Percentiles rank a stretch among this genome's conserved stretches.
phyloP scores from a whole-genome alignment of 2,329 filamentous ascomycete species.

The Immersiporthe knoxdaviesiana region DNA sequence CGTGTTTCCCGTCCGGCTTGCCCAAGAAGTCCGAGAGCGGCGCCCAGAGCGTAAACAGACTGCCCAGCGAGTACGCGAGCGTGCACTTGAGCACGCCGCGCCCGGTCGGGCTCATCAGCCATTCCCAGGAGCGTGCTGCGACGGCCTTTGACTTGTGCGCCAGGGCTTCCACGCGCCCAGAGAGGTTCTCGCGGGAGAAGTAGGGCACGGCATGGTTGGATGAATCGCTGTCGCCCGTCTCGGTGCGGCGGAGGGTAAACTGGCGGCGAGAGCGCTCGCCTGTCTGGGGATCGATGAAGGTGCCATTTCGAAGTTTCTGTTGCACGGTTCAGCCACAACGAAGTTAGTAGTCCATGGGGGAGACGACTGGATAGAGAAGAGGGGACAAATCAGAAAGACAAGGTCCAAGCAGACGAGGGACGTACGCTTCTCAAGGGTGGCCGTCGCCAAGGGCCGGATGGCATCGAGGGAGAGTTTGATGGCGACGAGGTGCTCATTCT shows the following conservation, averaged over 20 bases:
- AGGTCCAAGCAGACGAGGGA: slow-evolving; percentile 11
- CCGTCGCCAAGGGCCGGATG: slow-evolving; percentile 33
- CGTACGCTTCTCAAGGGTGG: slow-evolving; percentile 52
- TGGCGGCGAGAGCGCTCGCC: slow-evolving; percentile 81
- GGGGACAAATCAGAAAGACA: background rate
- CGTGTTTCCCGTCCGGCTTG: slow-evolving; percentile 86
- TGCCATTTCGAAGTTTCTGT: slow-evolving; percentile 79
- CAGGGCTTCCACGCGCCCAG: slow-evolving; percentile 41
- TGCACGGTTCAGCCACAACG: slow-evolving; percentile 8
- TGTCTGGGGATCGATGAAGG: slow-evolving; percentile 83
- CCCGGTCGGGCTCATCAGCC: slow-evolving; percentile 72
- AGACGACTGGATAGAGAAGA: background rate
- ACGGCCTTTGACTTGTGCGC: slow-evolving; percentile 44
- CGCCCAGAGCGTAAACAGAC: slow-evolving; percentile 81
- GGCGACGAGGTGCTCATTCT: slow-evolving; percentile 41
- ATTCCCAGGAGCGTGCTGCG: slow-evolving; percentile 54
- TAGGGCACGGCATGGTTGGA: slow-evolving; percentile 41
- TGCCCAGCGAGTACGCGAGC: slow-evolving; percentile 84
- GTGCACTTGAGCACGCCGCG: slow-evolving; percentile 88
- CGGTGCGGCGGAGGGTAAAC: slow-evolving; percentile 71
- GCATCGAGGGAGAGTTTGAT: slow-evolving; percentile 13
- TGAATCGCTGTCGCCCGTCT: slow-evolving; percentile 32
- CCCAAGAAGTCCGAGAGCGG: slow-evolving; percentile 75
- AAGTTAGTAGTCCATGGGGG: background rate
- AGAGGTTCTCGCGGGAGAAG: slow-evolving; percentile 41